These are phyloP conservation scores for Arachnomyces sp. DNA, from an alignment of 2,329 filamentous ascomycete genomes.

Conservation along the genomic window DNA sequence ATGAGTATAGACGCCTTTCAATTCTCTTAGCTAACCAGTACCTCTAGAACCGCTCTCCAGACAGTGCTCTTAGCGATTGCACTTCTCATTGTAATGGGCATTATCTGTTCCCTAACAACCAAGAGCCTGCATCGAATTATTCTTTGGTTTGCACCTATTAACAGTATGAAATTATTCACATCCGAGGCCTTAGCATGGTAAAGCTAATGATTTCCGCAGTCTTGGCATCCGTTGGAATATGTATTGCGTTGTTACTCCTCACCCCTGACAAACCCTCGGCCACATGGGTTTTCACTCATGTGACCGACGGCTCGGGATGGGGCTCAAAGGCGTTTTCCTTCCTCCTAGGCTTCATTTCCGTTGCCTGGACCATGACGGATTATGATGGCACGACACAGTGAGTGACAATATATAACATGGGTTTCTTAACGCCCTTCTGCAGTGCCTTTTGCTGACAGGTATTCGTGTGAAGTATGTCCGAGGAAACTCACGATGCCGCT, in stretches of 20 bases:
- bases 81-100: conserved; percentile 48
- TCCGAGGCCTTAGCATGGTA: background rate
- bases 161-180: conserved; percentile 38
- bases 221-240: conserved; percentile 53
- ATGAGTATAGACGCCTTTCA: background rate
- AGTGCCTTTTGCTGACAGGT: conserved; percentile 2
- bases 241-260: conserved; percentile 50
- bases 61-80: conserved; percentile 53
- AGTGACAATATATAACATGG: conserved; percentile 17
- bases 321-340: conserved; percentile 55
- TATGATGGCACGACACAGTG: conserved; percentile 61
- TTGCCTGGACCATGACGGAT: conserved; percentile 56
- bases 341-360: conserved; percentile 45
- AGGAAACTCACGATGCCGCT: conserved; percentile 59
- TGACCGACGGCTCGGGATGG: conserved; percentile 58
- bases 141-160: conserved; percentile 60
- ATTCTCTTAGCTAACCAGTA: conserved; percentile 8
- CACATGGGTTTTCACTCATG: conserved; percentile 54
- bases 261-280: conserved; percentile 54
- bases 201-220: conserved; percentile 30
- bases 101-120: conserved; percentile 57
- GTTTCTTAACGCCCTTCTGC: conserved; percentile 12
- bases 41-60: conserved; percentile 46
- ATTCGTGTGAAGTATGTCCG: conserved; percentile 47
- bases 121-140: conserved; percentile 53